Evolutionary conservation across 2,329 filamentous ascomycete species (phyloP).

Genomic region (Scytalidium sp.): DNA sequence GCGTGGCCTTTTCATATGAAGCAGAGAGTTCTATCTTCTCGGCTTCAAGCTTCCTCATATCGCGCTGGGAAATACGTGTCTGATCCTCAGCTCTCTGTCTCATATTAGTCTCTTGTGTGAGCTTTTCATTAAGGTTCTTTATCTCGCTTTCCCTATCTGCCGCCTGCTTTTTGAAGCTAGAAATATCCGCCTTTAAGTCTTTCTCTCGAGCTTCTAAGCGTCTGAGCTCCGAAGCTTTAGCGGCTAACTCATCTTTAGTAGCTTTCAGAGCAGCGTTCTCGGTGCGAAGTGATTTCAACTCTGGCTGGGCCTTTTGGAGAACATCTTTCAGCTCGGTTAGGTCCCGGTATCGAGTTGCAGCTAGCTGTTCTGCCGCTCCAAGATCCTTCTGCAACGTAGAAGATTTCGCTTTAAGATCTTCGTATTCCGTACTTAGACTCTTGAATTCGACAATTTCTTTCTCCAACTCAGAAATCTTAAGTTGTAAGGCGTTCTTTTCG

Average conservation of each 20-base stretch:
- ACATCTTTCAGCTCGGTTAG: slow-evolving; percentile 76
- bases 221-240: slow-evolving; percentile 60
- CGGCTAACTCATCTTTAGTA: slow-evolving; percentile 70
- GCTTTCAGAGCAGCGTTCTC: slow-evolving; percentile 74
- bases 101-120: slow-evolving; percentile 69
- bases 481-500: slow-evolving; percentile 65
- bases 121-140: slow-evolving; percentile 72
- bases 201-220: slow-evolving; percentile 80
- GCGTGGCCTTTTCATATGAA: slow-evolving; percentile 65
- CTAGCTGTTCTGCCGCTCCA: slow-evolving; percentile 79
- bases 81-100: slow-evolving; percentile 77
- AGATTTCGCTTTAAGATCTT: slow-evolving; percentile 69
- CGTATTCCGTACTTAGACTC: slow-evolving; percentile 48
- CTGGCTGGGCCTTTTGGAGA: slow-evolving; percentile 80
- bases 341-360: slow-evolving; percentile 85
- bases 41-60: slow-evolving; percentile 73
- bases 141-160: slow-evolving; percentile 76
- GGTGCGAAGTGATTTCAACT: slow-evolving; percentile 73
- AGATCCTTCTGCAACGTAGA: slow-evolving; percentile 76
- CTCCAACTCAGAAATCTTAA: slow-evolving; percentile 66
- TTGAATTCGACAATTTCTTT: slow-evolving; percentile 55
- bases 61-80: slow-evolving; percentile 68
- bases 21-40: slow-evolving; percentile 78
- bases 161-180: slow-evolving; percentile 65
- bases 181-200: slow-evolving; percentile 73